Evolutionary conservation across 768 basidiomycete genomes (phyloP).

Genomic region (Cystobasidium onofrii): DNA sequence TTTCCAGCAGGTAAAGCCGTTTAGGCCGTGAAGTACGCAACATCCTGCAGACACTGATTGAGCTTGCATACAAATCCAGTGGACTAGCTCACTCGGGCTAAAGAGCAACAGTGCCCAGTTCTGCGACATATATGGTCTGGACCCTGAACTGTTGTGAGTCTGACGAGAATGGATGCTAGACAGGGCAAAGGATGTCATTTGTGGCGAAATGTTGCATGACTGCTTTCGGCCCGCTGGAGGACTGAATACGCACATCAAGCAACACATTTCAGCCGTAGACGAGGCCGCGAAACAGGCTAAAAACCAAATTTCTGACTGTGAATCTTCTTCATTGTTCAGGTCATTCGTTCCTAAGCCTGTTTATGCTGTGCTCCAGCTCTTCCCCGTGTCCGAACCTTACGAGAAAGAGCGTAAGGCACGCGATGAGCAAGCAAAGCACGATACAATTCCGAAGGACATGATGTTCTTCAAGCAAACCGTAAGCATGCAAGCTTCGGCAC

Average conservation of each 20-base stretch:
- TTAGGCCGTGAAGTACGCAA: not conserved
- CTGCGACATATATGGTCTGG: conserved; percentile 31
- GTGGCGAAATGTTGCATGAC: not conserved
- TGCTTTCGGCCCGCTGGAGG: not conserved
- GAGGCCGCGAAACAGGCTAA: no score
- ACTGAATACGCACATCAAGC: not conserved
- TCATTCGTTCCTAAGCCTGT: conserved; percentile 62
- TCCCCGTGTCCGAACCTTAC: conserved; percentile 58
- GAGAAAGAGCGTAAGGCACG: conserved; percentile 54
- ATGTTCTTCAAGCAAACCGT: conserved; percentile 77
- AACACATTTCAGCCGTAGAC: no score
- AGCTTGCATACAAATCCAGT: not conserved
- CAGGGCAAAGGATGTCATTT: not conserved
- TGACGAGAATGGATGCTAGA: no score
- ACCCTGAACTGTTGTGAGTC: conserved; percentile 56
- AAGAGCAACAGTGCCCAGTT: conserved; percentile 3
- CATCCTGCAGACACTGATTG: not conserved
- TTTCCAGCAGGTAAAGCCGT: conserved; percentile 19
- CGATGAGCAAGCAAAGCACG: conserved; percentile 53
- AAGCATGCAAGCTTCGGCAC: not conserved
- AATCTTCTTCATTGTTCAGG: not conserved
- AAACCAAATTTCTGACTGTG: not conserved
- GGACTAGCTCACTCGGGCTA: conserved; percentile 27
- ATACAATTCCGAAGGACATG: conserved; percentile 54
- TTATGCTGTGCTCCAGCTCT: conserved; percentile 74